Evolutionary conservation across 208 protist genomes (phyloP), one percentile per base, ranked within the genome.

Genomic region (Leishmania gerbilli): DNA sequence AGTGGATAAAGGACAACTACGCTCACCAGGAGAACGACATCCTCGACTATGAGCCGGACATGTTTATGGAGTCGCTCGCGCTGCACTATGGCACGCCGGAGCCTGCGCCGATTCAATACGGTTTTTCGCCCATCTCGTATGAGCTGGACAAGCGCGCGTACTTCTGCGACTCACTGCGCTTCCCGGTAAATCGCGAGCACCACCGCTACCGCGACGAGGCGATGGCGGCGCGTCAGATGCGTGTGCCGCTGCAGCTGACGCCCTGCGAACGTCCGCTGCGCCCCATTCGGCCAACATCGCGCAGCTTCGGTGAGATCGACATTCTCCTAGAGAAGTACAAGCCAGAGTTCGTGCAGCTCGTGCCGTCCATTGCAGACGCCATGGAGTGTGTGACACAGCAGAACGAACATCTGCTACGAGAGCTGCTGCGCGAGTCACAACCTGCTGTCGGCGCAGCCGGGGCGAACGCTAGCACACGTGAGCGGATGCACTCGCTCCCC

Each of bases 311-410:
- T 34, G 95, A 97, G 79, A 92, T 97, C 68, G 95, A 97, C 69
- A 88, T 95, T 62, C 79, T 97, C 17, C 86, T 90, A 21, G 81
- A 93, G 45, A 97, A 97, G 84, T 94, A 97, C 85, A 86, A 91
- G 34, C 86, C 90, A 13, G 91, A 97, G 87, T 97, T 96, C 77
- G 71, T 82, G 62, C 93, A 96, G 79, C 89, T 97, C 74, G 85
- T 96, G 45, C 92, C 92, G 21, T 86, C 86, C 40, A 91, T 97
- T 53, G 88, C 85, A 27, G 86, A 94, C 65, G 91, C 92, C 31
- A 86, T 96, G 80, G 82, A 88, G 47, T 84, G 71, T 7, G 89
- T 95, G 40, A 85, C 93, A 47, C 72, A 85, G 45, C 80, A 87
- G 40, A 91, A 94, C 77, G 84, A 88, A 62, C 67, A 79, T 40